phyloP scores from a whole-genome alignment of 164 flowering plant genomes.

The Warburgia ugandensis region DNA sequence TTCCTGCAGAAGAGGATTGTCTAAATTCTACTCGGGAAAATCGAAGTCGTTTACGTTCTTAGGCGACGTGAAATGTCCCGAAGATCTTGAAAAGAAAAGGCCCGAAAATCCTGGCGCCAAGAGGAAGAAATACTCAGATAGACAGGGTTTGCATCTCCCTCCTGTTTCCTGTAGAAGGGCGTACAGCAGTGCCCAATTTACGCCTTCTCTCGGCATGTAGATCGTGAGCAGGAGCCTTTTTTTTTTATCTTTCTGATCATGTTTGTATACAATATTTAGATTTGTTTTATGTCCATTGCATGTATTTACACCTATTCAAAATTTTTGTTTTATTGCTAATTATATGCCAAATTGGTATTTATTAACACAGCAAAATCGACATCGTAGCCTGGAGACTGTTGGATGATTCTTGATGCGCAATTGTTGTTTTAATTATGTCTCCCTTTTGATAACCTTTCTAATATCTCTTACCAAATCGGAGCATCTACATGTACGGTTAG shows the following conservation, averaged over 20 bases:
- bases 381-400: no score
- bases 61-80: constrained; percentile 36
- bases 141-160: constrained; percentile 9
- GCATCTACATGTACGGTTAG: no score
- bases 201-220: not conserved
- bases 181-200: not conserved
- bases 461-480: no score
- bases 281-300: not conserved
- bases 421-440: no score
- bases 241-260: not conserved
- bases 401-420: no score
- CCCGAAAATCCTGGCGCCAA: constrained; percentile 31
- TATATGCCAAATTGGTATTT: no score
- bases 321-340: not conserved
- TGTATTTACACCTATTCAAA: not conserved
- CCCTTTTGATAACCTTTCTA: no score
- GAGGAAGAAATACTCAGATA: constrained; percentile 32
- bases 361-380: no score
- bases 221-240: not conserved
- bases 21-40: constrained; percentile 57
- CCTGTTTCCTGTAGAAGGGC: not conserved
- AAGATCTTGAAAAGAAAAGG: constrained; percentile 63
- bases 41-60: constrained; percentile 46
- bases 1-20: constrained; percentile 53
- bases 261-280: not conserved